phyloP scores from a whole-genome alignment of 169 alveolate genomes.

The Perkinsus chesapeaki region DNA sequence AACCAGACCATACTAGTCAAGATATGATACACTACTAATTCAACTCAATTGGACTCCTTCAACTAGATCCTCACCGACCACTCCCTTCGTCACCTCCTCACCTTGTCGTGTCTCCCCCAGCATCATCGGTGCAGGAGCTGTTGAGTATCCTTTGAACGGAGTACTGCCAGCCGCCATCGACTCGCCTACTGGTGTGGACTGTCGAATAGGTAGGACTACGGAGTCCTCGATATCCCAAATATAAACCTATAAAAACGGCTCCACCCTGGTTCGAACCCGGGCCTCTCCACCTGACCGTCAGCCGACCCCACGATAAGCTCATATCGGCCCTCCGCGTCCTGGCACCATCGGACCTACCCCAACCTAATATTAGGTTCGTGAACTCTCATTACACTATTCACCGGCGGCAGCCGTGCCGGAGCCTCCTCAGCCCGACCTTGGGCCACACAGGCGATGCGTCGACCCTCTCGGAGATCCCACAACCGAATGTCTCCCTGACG shows the following conservation, averaged over 20 bases:
- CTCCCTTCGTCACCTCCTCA: background rate
- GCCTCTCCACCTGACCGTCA: background rate
- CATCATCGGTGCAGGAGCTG: background rate
- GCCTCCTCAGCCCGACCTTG: background rate
- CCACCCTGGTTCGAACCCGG: background rate
- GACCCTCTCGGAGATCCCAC: background rate
- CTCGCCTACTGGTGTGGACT: background rate
- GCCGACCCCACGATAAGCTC: background rate
- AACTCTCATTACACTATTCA: background rate
- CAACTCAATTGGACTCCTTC: too few relatives aligned
- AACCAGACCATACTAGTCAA: too few relatives aligned
- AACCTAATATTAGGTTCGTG: too few relatives aligned
- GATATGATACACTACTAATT: too few relatives aligned
- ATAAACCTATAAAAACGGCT: background rate
- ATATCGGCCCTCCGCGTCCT: background rate
- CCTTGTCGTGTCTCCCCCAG: background rate
- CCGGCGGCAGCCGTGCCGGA: background rate
- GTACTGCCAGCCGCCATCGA: background rate
- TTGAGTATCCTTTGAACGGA: background rate
- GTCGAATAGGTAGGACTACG: background rate
- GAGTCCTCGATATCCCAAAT: background rate
- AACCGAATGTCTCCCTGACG: background rate
- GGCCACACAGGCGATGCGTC: background rate
- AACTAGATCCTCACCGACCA: background rate
- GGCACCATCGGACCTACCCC: background rate